Evolutionary conservation across 331 rosid species (phyloP), one percentile per base, ranked within the genome.

Genomic region (Ulmus americana): DNA sequence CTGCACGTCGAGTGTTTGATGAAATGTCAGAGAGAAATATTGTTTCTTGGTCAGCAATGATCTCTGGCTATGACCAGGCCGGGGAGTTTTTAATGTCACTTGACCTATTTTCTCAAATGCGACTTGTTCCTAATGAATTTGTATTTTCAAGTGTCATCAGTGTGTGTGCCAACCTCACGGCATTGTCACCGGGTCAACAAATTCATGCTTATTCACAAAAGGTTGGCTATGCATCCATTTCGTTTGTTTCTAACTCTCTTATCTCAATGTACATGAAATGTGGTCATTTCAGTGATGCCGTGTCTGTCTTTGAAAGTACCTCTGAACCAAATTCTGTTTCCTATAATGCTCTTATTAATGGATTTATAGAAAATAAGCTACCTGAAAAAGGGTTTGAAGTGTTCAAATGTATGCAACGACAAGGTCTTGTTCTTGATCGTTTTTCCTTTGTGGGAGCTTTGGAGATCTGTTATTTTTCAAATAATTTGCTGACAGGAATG

Each of bases 261-360:
- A 70, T 73, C 46, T 69, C 82, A 10, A 61, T 80, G 79, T 69
- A 80, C 61, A 73, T 70, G 84, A 80, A 76, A 44, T 80, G 84
- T 14, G 64, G 84, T 64, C 64, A 42, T 8, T 80, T 70, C 45
- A 45, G 43, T 60, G 80, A 69, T 55, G 84, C 81, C 35, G 35
- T 72, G 12, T 65, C 72, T 45, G 77, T 80, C 35, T 50, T 39
- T 70, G 61, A n/a, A n/a, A 65, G 70, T 73, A 22, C 58, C 15
- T n/a, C 56, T 9, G 66, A 70, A 18, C 70, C 53, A 7, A 76
- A 66, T 63, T 52, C 43, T 57, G 72, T 80, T 47, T 80, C 77
- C 1, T 80, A 61, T 53, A 80, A 80, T 70, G 77, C 79, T 61
- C 63, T 80, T 20, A 69, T 76, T 44, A 39, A 10, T 38, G 82